Percentiles rank a stretch among this genome's conserved stretches.
phyloP scores from a whole-genome alignment of 164 flowering plant genomes.

The Kalanchoe fedtschenkoi region DNA sequence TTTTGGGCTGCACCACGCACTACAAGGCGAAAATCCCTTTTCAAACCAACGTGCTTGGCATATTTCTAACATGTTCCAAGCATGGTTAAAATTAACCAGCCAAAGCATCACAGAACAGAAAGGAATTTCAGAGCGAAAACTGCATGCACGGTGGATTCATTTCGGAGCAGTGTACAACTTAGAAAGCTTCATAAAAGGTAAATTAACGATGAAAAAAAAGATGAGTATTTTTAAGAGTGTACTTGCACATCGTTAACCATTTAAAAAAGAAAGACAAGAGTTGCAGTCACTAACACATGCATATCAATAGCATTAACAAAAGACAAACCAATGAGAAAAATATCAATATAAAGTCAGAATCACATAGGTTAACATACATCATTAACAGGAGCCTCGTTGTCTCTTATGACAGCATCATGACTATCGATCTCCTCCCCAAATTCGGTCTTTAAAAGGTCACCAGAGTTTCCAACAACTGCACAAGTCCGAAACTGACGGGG shows the following conservation, averaged over 20 bases:
- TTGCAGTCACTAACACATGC: neutral
- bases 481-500: constrained; percentile 81
- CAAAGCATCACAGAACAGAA: too few relatives aligned
- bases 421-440: constrained; percentile 94
- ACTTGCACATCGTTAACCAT: neutral
- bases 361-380: constrained; percentile 26
- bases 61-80: too few relatives aligned
- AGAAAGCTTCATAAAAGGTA: too few relatives aligned
- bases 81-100: too few relatives aligned
- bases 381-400: constrained; percentile 97
- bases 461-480: constrained; percentile 98
- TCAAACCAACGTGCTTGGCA: constrained; percentile 86
- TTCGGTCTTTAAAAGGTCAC: constrained; percentile 82
- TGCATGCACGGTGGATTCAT: too few relatives aligned
- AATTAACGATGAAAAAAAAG: too few relatives aligned
- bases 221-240: neutral
- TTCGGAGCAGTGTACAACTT: too few relatives aligned
- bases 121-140: too few relatives aligned
- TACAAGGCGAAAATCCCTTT: constrained; percentile 93
- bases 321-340: too few relatives aligned
- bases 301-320: too few relatives aligned
- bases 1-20: constrained; percentile 97
- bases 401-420: constrained; percentile 91
- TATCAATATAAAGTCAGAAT: constrained; percentile 2
- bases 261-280: neutral